A percentile compares a stretch with the other conserved stretches of the same genome.
phyloP scores from a whole-genome alignment of 2,329 filamentous ascomycete genomes.

The Ceratocystis smalleyi region DNA sequence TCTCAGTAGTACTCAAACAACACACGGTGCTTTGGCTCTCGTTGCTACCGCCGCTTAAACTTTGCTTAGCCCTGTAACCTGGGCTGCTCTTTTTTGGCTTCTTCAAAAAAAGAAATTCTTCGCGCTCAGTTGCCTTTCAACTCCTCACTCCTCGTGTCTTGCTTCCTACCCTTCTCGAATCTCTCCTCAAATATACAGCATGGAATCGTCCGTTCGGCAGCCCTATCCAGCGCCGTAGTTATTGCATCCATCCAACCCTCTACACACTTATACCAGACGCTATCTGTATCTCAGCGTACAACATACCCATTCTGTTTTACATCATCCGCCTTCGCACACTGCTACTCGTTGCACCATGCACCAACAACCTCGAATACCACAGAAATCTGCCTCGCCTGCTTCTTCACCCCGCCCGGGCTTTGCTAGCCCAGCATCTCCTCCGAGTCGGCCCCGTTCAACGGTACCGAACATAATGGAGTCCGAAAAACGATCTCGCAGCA shows the following conservation, averaged over 20 bases:
- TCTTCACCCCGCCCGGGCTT: conserved; percentile 21
- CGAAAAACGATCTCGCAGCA: conserved; percentile 7
- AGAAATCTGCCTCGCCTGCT: conserved; percentile 57
- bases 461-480: not conserved
- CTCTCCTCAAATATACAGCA: conserved; percentile 13
- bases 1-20: not conserved
- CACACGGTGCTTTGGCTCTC: not conserved
- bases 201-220: conserved; percentile 13
- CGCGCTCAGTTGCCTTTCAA: not conserved
- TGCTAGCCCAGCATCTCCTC: not conserved
- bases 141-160: conserved; percentile 1
- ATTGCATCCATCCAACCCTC: not conserved
- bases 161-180: conserved; percentile 8
- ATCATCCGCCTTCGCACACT: not conserved
- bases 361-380: conserved; percentile 67
- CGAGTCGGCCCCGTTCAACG: conserved; percentile 11
- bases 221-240: conserved; percentile 9
- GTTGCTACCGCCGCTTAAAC: not conserved
- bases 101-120: not conserved
- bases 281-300: not conserved
- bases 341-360: conserved; percentile 47
- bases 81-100: not conserved
- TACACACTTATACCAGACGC: not conserved
- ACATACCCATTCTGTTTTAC: not conserved
- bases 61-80: not conserved